Evolutionary conservation across 148 eudicot genomes (phyloP), one percentile per base, ranked within the genome.

Genomic region (Amaranthus palmeri): DNA sequence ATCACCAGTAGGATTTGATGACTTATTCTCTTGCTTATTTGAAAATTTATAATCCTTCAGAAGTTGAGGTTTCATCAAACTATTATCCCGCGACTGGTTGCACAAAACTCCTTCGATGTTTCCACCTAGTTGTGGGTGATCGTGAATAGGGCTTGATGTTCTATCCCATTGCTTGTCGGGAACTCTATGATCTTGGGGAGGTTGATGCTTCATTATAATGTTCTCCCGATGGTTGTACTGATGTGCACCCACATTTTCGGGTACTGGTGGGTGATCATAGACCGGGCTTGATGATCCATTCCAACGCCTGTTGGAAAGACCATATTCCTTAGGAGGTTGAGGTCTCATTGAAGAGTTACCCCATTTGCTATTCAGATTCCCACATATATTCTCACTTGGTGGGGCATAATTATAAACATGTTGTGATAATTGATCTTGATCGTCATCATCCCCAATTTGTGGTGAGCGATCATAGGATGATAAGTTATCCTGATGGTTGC

Each of bases 141-240:
- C 76, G 44, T 58, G 53, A 9, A 12, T 41, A 18, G 61, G 77
- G 59, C 62, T 82, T 14, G 75, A 43, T 41, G 72, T 43, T 60
- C 47, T 70, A 10, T 41, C 48, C 73, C 74, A 6, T 56, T 59
- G 48, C 69, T 48, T 55, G 58, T 54, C 45, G 8, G 64, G 57
- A 50, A 46, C 52, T 53, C 73, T 64, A 43, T 69, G 8, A 8
- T 17, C 52, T 2, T 43, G 18, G 12, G 46, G 25, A 42, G n/a
- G 40, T 48, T 58, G 62, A 25, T 70, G 65, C 64, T 64, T 77
- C 49, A 62, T 1, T 25, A 63, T 42, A 15, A 68, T 62, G 67
- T 13, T 45, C 2, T 63, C 61, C 75, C 66, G 41, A 7, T 11
- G 53, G 7, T 51, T 62, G 13, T 25, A 61, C 4, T 67, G 57